Base-by-base conservation (phyloP, 2,329 filamentous ascomycete species). In the Pseudogymnoascus pannorum region DNA sequence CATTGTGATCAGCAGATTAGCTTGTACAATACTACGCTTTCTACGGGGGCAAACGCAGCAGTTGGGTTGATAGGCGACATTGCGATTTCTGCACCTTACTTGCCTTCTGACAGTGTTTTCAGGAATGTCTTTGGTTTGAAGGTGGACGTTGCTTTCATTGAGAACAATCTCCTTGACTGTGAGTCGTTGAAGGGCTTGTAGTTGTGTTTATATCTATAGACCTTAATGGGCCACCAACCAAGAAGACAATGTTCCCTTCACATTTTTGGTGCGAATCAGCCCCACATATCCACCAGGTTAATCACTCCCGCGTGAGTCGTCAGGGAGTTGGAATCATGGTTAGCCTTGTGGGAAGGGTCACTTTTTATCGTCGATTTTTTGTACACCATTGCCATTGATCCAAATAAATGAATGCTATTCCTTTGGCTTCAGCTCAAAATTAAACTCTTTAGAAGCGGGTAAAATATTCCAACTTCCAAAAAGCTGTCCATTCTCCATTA, bases 1-100 rank as follows among this genome's bases (percentile, higher is more conserved):
- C 65, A 68, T 0, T 81, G 78, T 68, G 77, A 80, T 58, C 74
- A 77, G 33, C 76, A 78, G 69, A 71, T 75, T 11, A 70, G 76
- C 11, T 62, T 79, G 9, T 81, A 77, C 69, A 76, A 80, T 64
- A 79, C 79, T 0, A 71, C 73, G 1, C 68, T 80, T 2, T 75
- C 77, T 0, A 69, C 70, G 0, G 68, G 66, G 1, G 63, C 65
- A 0, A 71, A 73, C 26, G 58, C 62, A 0, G 73, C 76, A 2
- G 68, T 74, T 33, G 63, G 59, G 0, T 70, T 77, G 2, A 68
- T 64, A 31, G 75, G 75, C 0, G 69, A 66, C 0, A 71, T 76
- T 2, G 66, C 62, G 16, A 68, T 71, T 0, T 67, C 64, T 1
- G 65, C 72, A 1, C 67, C 68, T 5, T 71, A 72, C 1, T 72